Evolutionary conservation across 129 eudicot species (phyloP), one percentile per base, ranked within the genome.

Genomic region (Chrysanthemum seticuspe): DNA sequence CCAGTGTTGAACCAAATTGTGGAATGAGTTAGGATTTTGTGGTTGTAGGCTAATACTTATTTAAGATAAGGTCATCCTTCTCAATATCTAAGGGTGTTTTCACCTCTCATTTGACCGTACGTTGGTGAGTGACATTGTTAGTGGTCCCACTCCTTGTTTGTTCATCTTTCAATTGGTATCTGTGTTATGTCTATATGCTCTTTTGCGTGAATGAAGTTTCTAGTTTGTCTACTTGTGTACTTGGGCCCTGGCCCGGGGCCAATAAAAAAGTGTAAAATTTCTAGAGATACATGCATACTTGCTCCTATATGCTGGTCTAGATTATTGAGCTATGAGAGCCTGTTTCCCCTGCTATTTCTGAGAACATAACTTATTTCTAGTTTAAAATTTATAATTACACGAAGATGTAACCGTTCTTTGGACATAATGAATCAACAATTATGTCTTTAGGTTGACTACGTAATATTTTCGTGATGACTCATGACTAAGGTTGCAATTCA

Each of bases 21-120:
- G 68, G 15, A 65, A 63, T 61, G 40, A 16, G 56, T 68, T 53
- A 68, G 67, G 62, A 48, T 80, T 80, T 75, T 74, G 84, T 80
- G 84, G 84, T 55, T 80, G 80, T 68, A 75, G 76, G 73, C 55
- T 68, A 69, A 70, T 69, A 69, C 57, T 23, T 69, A 2, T 31
- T 70, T 47, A 59, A 75, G 84, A 80, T 80, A 75, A 80, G 84
- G 77, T 70, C 72, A 74, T 74, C 76, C 76, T 64, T 65, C 67
- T 72, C 59, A 65, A 71, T 55, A 23, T 59, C 16, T 55, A 61
- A 65, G 78, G 62, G 68, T 18, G 34, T 80, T 75, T 75, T 75
- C 77, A 80, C 74, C 84, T 70, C 80, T 69, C 73, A 70, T 70
- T 80, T 71, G 57, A 70, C 63, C 64, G 77, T 74, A 74, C 65